Base-by-base conservation (phyloP, 83 land plant genomes). In the Picea abies region DNA sequence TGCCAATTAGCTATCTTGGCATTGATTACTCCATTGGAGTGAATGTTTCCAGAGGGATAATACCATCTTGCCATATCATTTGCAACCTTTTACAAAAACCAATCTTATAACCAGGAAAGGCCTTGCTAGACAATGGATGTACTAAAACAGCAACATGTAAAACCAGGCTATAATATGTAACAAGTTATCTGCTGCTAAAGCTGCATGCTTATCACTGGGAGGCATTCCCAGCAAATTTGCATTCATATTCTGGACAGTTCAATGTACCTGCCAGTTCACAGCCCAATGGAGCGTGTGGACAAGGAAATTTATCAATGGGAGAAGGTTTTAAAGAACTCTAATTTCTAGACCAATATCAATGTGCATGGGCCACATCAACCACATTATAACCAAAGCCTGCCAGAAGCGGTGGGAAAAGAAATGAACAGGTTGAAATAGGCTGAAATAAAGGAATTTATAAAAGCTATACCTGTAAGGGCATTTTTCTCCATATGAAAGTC, bases 401-500 rank as follows among this genome's bases (percentile, higher is more conserved):
- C 39, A 25, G 20, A 60, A 76, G 37, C 9, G 39, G 20, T 25
- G 80, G 80, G 80, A 58, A 78, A 78, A 20, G 80, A 78, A 78
- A 78, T 78, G 39, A 78, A 58, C 63, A 58, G 80, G 80, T 60
- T 26, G 41, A 78, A 78, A 78, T 78, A 29, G 63, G 60, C 80
- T 78, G 58, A 78, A 25, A 78, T 60, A 78, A 76, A 76, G 58
- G 41, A 56, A 56, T 78, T 60, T 78, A 78, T 52, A 78, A 60
- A 78, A 56, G 80, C 80, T 78, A 60, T 78, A 78, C 80, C 80
- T 78, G 80, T 25, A 78, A 56, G 80, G 80, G 37, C 80, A 78
- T 83, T 82, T 68, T 87, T 89, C 78, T 87, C 86, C 79, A 62
- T 81, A 81, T 78, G 76, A 83, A 83, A 72, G 4, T 86, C 86